Evolutionary conservation across 306 rosid genomes (phyloP).

Genomic region (Citrullus mucosospermus): DNA sequence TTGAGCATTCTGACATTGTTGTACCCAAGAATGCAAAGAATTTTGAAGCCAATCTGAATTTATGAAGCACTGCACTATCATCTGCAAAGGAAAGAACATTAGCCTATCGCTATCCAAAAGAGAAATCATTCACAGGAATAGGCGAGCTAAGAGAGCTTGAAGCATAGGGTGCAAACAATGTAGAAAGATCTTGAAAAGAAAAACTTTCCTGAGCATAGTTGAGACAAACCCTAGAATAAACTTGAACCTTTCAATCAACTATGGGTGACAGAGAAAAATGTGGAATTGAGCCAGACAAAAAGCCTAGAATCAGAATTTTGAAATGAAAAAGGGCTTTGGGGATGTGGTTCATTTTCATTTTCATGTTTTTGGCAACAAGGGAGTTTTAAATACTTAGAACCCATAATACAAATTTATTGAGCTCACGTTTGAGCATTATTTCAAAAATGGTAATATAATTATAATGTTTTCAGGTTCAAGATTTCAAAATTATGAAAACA

Average conservation of each 20-base stretch:
- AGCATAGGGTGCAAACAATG: not conserved
- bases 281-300: not conserved
- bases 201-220: not conserved
- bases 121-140: not conserved
- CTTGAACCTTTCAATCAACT: not conserved
- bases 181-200: not conserved
- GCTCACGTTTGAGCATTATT: not conserved
- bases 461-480: not conserved
- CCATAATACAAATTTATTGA: not conserved
- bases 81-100: slow-evolving; percentile 33
- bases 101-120: slow-evolving; percentile 11
- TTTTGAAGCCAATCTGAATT: slow-evolving; percentile 59
- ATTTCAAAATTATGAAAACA: not conserved
- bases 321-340: not conserved
- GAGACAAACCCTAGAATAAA: not conserved
- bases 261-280: not conserved
- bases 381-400: not conserved
- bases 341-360: not conserved
- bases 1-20: slow-evolving; percentile 55
- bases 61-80: slow-evolving; percentile 50
- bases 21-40: slow-evolving; percentile 62
- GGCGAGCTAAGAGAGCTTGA: not conserved
- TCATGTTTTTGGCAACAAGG: not conserved
- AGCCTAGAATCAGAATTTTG: not conserved
- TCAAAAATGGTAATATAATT: not conserved